Evolutionary conservation across 805 yeast genomes (phyloP).

Genomic region (Suhomyces emberorum): DNA sequence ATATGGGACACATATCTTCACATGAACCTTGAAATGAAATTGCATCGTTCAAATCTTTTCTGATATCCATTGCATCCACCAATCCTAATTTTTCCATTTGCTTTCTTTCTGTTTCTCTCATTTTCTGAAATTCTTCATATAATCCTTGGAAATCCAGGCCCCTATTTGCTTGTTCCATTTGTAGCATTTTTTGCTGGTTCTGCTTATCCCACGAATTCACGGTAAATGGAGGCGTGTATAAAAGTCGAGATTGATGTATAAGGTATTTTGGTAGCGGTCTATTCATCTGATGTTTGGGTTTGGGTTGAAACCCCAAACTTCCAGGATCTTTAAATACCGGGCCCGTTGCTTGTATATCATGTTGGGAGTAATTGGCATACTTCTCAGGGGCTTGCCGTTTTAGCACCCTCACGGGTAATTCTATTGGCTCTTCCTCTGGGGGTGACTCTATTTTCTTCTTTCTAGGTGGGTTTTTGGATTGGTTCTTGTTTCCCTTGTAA

Average conservation of each 20-base stretch:
- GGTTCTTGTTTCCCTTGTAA: constrained; percentile 3
- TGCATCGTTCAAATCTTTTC: constrained; percentile 84
- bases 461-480: background rate
- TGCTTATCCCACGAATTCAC: constrained; percentile 64
- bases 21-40: constrained; percentile 86
- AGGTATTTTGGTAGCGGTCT: constrained; percentile 37
- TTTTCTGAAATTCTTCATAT: constrained; percentile 68
- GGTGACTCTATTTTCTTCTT: constrained; percentile 2
- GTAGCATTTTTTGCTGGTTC: constrained; percentile 64
- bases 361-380: constrained; percentile 16
- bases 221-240: constrained; percentile 29
- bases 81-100: constrained; percentile 77
- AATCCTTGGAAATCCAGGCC: constrained; percentile 64
- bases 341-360: constrained; percentile 27
- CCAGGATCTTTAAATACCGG: constrained; percentile 28
- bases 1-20: constrained; percentile 90
- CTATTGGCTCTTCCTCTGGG: background rate
- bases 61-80: constrained; percentile 82
- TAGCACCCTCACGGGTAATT: background rate
- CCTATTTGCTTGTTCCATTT: constrained; percentile 43
- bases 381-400: constrained; percentile 9
- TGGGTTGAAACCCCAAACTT: constrained; percentile 24
- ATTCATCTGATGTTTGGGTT: constrained; percentile 7
- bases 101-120: constrained; percentile 71
- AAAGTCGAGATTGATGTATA: constrained; percentile 32